These are phyloP conservation scores for Zygosaccharomyces rouxii DNA, from an alignment of 805 yeast genomes.

Conservation along the genomic window DNA sequence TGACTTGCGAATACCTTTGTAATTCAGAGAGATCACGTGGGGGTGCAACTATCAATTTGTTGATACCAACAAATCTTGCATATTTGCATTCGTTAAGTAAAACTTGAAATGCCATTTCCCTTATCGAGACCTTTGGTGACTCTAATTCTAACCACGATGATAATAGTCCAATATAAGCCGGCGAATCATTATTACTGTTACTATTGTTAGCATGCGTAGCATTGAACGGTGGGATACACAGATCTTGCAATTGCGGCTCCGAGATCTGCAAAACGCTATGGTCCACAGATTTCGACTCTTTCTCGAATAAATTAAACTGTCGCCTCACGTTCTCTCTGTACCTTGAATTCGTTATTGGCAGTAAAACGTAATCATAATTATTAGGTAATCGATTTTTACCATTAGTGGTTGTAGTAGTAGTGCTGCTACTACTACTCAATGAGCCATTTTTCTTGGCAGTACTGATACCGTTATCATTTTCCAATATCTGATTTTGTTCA, in stretches of 20 bases:
- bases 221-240: conserved; percentile 31
- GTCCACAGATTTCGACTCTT: conserved; percentile 18
- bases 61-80: conserved; percentile 56
- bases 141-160: conserved; percentile 72
- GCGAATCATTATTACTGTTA: conserved; percentile 9
- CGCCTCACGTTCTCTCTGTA: conserved; percentile 43
- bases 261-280: conserved; percentile 21
- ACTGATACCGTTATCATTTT: conserved; percentile 24
- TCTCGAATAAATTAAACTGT: conserved; percentile 32
- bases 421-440: neutral
- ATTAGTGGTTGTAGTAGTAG: conserved; percentile 4
- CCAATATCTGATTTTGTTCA: neutral
- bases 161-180: conserved; percentile 48
- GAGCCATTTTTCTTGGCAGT: conserved; percentile 12
- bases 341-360: conserved; percentile 51
- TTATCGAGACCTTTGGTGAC: conserved; percentile 44
- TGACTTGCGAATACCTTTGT: conserved; percentile 45
- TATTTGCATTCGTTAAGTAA: conserved; percentile 54
- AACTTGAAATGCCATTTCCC: conserved; percentile 54
- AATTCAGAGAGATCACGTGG: conserved; percentile 54
- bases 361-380: conserved; percentile 47
- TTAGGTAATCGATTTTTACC: conserved; percentile 12
- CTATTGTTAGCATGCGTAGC: neutral
- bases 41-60: conserved; percentile 55
- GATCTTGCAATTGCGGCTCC: conserved; percentile 34